phyloP scores from a whole-genome alignment of 306 rosid genomes.

The Quercus suber region DNA sequence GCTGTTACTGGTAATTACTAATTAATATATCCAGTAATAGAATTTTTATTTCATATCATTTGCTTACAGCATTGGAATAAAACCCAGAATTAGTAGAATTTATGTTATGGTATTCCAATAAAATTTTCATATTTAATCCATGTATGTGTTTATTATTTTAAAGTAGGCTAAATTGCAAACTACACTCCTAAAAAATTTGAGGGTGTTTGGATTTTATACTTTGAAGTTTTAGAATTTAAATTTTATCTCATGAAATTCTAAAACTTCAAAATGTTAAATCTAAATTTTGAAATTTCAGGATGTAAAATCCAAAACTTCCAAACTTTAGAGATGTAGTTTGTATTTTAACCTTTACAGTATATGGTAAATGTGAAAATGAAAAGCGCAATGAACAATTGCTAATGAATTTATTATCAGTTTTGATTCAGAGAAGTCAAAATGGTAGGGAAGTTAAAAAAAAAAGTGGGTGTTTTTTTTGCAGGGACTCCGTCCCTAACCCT shows the following conservation, averaged over 20 bases:
- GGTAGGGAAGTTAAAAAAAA: not conserved
- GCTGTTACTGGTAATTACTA: not conserved
- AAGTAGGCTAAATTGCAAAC: too few species aligned
- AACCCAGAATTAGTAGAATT: not conserved
- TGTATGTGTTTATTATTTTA: not conserved
- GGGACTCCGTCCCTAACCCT: too few species aligned
- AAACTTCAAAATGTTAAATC: too few species aligned
- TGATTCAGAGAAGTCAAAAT: not conserved
- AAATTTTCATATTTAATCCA: too few species aligned
- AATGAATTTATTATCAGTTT: not conserved
- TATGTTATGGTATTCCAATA: not conserved
- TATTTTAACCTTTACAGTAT: not conserved
- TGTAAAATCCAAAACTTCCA: too few species aligned
- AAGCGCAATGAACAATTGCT: not conserved
- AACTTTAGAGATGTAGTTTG: too few species aligned
- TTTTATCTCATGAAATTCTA: accelerated
- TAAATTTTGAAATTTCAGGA: too few species aligned
- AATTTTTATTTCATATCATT: not conserved
- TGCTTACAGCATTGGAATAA: not conserved
- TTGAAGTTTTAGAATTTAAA: too few species aligned
- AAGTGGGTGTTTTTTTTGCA: too few species aligned
- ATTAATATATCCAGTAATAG: not conserved
- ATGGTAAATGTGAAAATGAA: not conserved
- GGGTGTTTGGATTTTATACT: too few species aligned
- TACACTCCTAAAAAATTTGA: too few species aligned